Evolutionary conservation across 2,329 filamentous ascomycete genomes (phyloP).

Genomic region (Colletotrichum tropicicola): DNA sequence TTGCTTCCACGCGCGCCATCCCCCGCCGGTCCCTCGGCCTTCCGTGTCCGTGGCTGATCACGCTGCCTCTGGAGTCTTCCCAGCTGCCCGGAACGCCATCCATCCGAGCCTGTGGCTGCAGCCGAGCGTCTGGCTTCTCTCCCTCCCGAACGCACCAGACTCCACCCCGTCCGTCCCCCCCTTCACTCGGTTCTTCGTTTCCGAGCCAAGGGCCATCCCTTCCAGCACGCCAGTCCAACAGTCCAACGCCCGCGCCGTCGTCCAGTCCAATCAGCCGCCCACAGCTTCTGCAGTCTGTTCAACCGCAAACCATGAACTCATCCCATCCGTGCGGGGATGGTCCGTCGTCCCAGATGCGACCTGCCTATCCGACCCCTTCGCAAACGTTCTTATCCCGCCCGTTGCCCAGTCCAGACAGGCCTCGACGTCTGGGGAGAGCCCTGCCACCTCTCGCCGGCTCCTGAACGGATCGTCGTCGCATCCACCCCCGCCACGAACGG

Average conservation of each 20-base stretch:
- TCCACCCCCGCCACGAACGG: background rate
- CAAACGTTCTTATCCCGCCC: slow-evolving; percentile 9
- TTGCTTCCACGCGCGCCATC: background rate
- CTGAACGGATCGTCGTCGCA: slow-evolving; percentile 20
- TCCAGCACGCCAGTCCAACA: background rate
- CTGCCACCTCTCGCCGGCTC: slow-evolving; percentile 6
- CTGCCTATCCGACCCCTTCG: background rate
- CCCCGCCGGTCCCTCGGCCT: slow-evolving; percentile 21
- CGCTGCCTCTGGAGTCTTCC: slow-evolving; percentile 22
- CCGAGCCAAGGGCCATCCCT: slow-evolving; percentile 22
- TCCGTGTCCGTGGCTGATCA: slow-evolving; percentile 29
- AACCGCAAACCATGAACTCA: slow-evolving; percentile 11
- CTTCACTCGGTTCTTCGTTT: slow-evolving; percentile 18
- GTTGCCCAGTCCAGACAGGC: background rate
- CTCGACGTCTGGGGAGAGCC: slow-evolving; percentile 14
- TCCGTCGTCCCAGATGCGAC: slow-evolving; percentile 15
- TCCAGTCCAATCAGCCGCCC: background rate
- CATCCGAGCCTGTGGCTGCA: slow-evolving; percentile 31
- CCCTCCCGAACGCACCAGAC: slow-evolving; percentile 15
- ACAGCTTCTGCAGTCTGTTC: background rate
- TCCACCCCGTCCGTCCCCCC: slow-evolving; percentile 14
- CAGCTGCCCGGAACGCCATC: slow-evolving; percentile 27
- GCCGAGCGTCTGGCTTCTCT: slow-evolving; percentile 29
- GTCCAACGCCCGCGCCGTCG: background rate
- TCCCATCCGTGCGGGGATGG: slow-evolving; percentile 19